phyloP scores from a whole-genome alignment of 192 early-diverging fungal genomes.

The Spizellomyces punctatus region DNA sequence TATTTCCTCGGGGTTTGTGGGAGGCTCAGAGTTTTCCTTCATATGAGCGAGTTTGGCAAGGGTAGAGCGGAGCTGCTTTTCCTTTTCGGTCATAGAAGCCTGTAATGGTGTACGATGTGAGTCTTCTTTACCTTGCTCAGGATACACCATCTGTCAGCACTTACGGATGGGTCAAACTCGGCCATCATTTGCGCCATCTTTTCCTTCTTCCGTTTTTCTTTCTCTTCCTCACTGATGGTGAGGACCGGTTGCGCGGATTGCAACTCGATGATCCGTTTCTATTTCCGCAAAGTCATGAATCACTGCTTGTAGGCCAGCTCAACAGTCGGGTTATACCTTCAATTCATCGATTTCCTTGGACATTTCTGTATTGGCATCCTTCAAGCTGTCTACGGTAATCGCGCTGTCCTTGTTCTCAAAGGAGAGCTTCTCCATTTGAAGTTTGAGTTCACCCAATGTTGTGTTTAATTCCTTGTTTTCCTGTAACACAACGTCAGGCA shows the following conservation, averaged over 20 bases:
- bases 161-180: conserved; percentile 73
- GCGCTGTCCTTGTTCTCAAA: conserved; percentile 88
- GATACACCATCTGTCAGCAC: neutral
- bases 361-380: conserved; percentile 83
- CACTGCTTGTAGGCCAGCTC: conserved; percentile 1
- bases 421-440: conserved; percentile 84
- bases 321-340: conserved; percentile 54
- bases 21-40: conserved; percentile 48
- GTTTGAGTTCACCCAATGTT: conserved; percentile 74
- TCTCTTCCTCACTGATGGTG: conserved; percentile 57
- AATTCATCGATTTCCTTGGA: conserved; percentile 71
- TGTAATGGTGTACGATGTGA: conserved; percentile 24
- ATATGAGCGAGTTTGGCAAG: conserved; percentile 68
- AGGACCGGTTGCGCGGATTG: conserved; percentile 34
- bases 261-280: conserved; percentile 52
- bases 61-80: conserved; percentile 71
- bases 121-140: conserved; percentile 3
- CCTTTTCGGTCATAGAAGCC: conserved; percentile 69
- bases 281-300: conserved; percentile 5
- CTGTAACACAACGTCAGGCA: conserved; percentile 29
- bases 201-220: conserved; percentile 78
- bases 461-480: conserved; percentile 75
- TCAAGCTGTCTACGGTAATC: conserved; percentile 87
- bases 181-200: conserved; percentile 86
- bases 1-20: conserved; percentile 65